phyloP scores from a whole-genome alignment of 345 rosid species.

The Rhodamnia argentea region DNA sequence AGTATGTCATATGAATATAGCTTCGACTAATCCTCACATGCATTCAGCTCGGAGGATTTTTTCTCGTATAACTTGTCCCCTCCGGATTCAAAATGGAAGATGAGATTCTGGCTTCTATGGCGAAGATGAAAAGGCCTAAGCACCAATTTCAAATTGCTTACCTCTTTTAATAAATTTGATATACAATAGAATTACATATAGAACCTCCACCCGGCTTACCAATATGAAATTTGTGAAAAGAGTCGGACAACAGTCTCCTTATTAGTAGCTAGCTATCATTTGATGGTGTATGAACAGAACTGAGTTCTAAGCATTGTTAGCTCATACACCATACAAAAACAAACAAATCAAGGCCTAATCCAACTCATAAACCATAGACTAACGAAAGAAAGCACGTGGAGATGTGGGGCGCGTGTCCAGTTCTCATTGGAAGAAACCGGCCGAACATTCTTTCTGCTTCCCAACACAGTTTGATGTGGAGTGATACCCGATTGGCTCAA shows the following conservation, averaged over 20 bases:
- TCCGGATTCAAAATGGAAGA: neutral
- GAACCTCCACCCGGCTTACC: neutral
- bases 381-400: neutral
- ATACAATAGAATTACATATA: neutral
- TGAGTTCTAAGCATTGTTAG: neutral
- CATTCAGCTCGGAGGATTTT: no score
- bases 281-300: neutral
- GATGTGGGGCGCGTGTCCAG: neutral
- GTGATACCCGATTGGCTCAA: neutral
- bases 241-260: neutral
- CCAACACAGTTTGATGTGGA: neutral
- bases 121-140: neutral
- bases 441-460: neutral
- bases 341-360: neutral
- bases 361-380: neutral
- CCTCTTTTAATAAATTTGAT: neutral
- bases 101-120: neutral
- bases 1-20: no score
- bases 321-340: neutral
- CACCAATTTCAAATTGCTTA: neutral
- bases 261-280: neutral
- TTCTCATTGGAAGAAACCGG: neutral
- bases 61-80: no score
- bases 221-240: neutral
- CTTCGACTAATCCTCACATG: no score